A percentile compares a stretch with the other conserved stretches of the same genome.
Evolutionary conservation across 352 stramenopile genomes (phyloP).

Genomic region (Phytophthora syringae): DNA sequence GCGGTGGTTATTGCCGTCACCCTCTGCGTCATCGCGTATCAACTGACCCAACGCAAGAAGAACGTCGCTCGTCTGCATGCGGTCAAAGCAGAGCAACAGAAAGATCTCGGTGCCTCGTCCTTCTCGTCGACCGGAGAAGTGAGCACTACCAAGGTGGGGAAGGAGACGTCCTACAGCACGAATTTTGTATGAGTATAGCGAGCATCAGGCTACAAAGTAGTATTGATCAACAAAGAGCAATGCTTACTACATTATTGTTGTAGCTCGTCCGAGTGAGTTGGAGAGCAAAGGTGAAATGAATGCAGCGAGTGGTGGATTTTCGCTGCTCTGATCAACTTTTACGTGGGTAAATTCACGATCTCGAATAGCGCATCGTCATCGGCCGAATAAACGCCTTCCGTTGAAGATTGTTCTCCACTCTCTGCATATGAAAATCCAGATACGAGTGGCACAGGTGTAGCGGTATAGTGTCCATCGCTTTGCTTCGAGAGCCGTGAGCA

Average conservation of each 20-base stretch:
- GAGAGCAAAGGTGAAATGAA: neutral
- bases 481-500: constrained; percentile 25
- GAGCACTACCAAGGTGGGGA: constrained; percentile 37
- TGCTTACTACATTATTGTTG: neutral
- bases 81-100: constrained; percentile 13
- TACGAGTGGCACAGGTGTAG: neutral
- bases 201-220: too few species aligned
- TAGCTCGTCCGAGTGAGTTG: neutral
- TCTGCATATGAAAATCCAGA: constrained; percentile 13
- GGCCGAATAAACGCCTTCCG: constrained; percentile 7
- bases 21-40: constrained; percentile 5
- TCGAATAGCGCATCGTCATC: constrained; percentile 1
- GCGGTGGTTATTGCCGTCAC: constrained; percentile 6
- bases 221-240: too few species aligned
- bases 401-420: constrained; percentile 12
- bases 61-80: constrained; percentile 4
- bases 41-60: constrained; percentile 21
- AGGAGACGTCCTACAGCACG: constrained; percentile 30
- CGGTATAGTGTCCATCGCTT: constrained; percentile 9
- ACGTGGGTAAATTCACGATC: neutral
- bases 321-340: neutral
- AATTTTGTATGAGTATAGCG: constrained; percentile 43
- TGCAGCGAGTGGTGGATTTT: neutral
- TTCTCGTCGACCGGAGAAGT: constrained; percentile 26
- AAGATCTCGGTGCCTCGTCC: constrained; percentile 13